Base-by-base conservation (phyloP, 78 protist species). In the Dictyostelium capitatum region DNA sequence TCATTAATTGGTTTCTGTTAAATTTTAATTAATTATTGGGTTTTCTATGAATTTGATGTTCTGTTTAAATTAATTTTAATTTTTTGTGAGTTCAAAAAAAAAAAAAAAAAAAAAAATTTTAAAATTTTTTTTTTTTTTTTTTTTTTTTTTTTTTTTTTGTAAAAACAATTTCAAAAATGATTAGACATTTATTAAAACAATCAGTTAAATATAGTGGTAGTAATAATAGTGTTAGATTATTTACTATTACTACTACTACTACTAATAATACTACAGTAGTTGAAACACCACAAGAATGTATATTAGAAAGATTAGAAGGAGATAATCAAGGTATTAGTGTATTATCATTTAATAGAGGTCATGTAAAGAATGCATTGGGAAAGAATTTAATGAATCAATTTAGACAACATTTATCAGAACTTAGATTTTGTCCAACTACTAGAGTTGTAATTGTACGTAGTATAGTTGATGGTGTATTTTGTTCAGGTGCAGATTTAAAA, bases 401-500 rank as follows among this genome's bases (percentile, higher is more conserved):
- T 74, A 87, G 83, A 23, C 28, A 14, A 3, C 77, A 64, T 37
- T 54, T 78, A 32, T 14, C 37, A 17, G 50, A 54, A 48, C 82
- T 95, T 20, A 83, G 91, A 43, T 91, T 80, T 50, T 79, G 77
- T 41, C 30, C 74, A n/a, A 46, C 53, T 11, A 78, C 89, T 6
- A 41, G 95, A 37, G 96, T 83, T 2, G 83, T 95, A 2, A 37
- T 97, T 11, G 30, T 97, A 14, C 50, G 70, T 6, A 53, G 83
- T 54, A 12, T 43, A 6, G 89, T 92, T 9, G 85, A 30, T 14
- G 89, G 83, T n/a, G 96, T 96, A 25, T 98, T 98, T 78, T 97
- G 98, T 54, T 98, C 99, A 4, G 99, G 99, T 28, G 99, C 99
- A 5, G 99, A 98, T 72, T 82, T 97, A 46, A 97, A 97, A 69